Base-by-base conservation (phyloP, 2,329 filamentous ascomycete species). In the Diaporthe ilicicola region DNA sequence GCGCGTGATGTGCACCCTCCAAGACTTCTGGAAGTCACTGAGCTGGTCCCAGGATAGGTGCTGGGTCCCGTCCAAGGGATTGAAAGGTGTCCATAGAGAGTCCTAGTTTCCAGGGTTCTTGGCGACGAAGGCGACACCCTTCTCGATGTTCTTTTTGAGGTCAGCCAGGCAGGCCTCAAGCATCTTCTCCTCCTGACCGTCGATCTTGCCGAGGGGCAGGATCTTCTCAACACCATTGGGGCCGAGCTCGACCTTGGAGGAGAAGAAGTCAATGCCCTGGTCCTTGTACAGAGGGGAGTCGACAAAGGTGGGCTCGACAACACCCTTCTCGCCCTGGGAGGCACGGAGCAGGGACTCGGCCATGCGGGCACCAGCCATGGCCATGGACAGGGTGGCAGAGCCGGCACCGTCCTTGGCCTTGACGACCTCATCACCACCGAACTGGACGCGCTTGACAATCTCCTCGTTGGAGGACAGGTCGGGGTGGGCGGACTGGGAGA, bases 241-340 rank as follows among this genome's bases (percentile, higher is more conserved):
- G 86, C 96, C 96, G 80, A 99, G 93, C 89, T 97, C 94, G 81
- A 99, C 93, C 84, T 91, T 92, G 86, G 93, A 95, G 82, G 94
- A 92, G 88, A 99, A 99, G 93, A 97, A 99, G 73, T 97, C 93
- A 79, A 97, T 90, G 80, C 95, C 96, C 88, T 97, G 93, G 87
- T 98, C 94, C 92, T 98, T 98, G 93, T 94, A 98, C 77, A 98
- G 91, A 75, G 95, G 95, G 82, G 92, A 95, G 86, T 99, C 94
- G 81, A 99, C 95, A 79, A 97, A 99, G 74, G 95, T 95, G 78
- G 95, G 95, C 92, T 99, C 96, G 76, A 97, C 83, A 78, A 99
- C 92, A 81, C 94, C 94, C 91, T 95, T 96, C 90, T 97, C 91
- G 82, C 96, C 96, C 84, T 97, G 91, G 72, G 93, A 87, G 79